Conservation (phyloP, 2,329 filamentous ascomycete genomes). For the Ophiostoma tasmaniense region DNA sequence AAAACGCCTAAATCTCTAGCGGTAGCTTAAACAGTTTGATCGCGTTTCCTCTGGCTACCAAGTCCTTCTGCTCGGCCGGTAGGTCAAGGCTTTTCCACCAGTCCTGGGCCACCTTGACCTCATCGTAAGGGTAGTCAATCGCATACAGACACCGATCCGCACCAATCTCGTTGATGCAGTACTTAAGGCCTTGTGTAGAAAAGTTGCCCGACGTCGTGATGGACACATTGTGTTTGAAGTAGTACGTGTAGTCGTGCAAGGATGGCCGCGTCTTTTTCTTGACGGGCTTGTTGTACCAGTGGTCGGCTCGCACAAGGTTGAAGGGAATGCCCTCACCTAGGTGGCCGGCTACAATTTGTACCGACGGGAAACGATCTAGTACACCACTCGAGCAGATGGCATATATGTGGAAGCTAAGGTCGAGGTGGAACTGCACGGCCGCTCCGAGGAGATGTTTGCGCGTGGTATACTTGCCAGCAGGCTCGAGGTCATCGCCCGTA, state of each 20-base stretch:
- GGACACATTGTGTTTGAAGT: conserved; percentile 34
- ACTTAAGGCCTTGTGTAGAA: conserved; percentile 33
- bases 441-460: conserved; percentile 30
- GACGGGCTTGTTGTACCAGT: conserved; percentile 37
- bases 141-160: conserved; percentile 33
- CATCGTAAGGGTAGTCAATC: conserved; percentile 32
- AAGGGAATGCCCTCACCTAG: conserved; percentile 39
- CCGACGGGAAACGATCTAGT: conserved; percentile 34
- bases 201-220: conserved; percentile 36
- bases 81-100: conserved; percentile 30
- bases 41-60: conserved; percentile 26
- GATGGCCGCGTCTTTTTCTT: conserved; percentile 31
- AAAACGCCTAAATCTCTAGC: background rate
- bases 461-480: conserved; percentile 23
- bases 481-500: conserved; percentile 24
- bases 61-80: conserved; percentile 24
- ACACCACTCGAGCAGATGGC: conserved; percentile 35
- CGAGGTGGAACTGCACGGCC: conserved; percentile 33
- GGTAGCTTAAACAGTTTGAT: conserved; percentile 29
- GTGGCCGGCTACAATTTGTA: conserved; percentile 36
- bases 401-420: conserved; percentile 38
- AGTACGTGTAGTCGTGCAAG: conserved; percentile 33
- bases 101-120: conserved; percentile 27
- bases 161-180: conserved; percentile 33
- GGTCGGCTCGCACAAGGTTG: conserved; percentile 33